Evolutionary conservation across 2,329 filamentous ascomycete genomes (phyloP).

Genomic region (Alternaria solani): DNA sequence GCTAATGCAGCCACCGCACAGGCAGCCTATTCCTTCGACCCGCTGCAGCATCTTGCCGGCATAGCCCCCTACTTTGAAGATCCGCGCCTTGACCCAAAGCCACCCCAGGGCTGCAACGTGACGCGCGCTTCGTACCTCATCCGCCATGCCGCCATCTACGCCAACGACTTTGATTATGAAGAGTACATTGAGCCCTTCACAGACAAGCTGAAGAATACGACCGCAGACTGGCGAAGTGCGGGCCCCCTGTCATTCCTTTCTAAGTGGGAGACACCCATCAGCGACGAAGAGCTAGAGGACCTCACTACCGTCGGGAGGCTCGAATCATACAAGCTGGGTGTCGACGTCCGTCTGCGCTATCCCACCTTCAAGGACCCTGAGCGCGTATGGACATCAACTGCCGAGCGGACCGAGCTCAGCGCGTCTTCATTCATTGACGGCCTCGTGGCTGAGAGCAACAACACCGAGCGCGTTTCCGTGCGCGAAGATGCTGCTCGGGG

Average conservation of each 20-base stretch:
- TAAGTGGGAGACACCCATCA: slow-evolving; percentile 65
- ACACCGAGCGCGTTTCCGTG: slow-evolving; percentile 64
- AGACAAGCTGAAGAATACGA: slow-evolving; percentile 66
- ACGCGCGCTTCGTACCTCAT: slow-evolving; percentile 60
- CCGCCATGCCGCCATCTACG: slow-evolving; percentile 61
- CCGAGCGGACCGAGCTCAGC: slow-evolving; percentile 67
- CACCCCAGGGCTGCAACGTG: slow-evolving; percentile 61
- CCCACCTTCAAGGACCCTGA: slow-evolving; percentile 61
- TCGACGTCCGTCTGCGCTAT: slow-evolving; percentile 67
- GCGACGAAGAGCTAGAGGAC: slow-evolving; percentile 65
- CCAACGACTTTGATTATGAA: slow-evolving; percentile 63
- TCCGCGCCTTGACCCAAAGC: slow-evolving; percentile 56
- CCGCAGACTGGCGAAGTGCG: slow-evolving; percentile 65
- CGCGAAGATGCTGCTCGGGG: slow-evolving; percentile 66
- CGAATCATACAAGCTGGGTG: slow-evolving; percentile 67
- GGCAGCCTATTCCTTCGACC: slow-evolving; percentile 54
- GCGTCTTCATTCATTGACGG: slow-evolving; percentile 67
- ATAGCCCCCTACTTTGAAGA: slow-evolving; percentile 62
- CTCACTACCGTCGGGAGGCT: slow-evolving; percentile 68
- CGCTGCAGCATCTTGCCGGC: slow-evolving; percentile 59
- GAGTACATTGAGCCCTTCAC: slow-evolving; percentile 61
- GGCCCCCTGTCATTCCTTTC: slow-evolving; percentile 65
- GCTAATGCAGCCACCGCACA: slow-evolving; percentile 36
- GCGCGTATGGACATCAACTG: slow-evolving; percentile 69
- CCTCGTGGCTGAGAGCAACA: slow-evolving; percentile 61